Evolutionary conservation across 2,329 filamentous ascomycete species (phyloP).

Genomic region (Aspergillus tamarii): DNA sequence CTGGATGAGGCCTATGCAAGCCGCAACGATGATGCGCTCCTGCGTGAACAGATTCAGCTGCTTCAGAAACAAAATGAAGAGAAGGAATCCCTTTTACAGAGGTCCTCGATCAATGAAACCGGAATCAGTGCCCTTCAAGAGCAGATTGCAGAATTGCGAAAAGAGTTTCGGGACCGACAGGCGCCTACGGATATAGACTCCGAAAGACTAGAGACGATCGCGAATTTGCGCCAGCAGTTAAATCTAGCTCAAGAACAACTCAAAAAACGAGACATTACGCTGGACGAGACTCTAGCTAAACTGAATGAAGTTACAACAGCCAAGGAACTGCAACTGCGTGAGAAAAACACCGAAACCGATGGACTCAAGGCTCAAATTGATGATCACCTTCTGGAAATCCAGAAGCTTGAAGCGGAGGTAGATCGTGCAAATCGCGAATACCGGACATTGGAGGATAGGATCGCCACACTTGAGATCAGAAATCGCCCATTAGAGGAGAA

Average conservation of each 20-base stretch:
- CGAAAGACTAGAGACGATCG: constrained; percentile 36
- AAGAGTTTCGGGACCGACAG: constrained; percentile 32
- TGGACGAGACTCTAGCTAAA: constrained; percentile 38
- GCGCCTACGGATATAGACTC: constrained; percentile 27
- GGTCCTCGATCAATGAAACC: constrained; percentile 23
- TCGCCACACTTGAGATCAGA: constrained; percentile 37
- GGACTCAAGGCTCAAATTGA: constrained; percentile 39
- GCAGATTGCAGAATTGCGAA: constrained; percentile 37
- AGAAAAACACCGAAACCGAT: constrained; percentile 43
- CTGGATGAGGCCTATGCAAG: constrained; percentile 32
- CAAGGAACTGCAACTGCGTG: constrained; percentile 38
- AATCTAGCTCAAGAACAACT: constrained; percentile 37
- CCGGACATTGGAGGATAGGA: constrained; percentile 37
- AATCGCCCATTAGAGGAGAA: constrained; percentile 43
- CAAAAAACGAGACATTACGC: constrained; percentile 36
- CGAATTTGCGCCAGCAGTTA: constrained; percentile 37
- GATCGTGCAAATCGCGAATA: constrained; percentile 38
- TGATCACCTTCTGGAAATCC: constrained; percentile 38
- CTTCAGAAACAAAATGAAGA: constrained; percentile 34
- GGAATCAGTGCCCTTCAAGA: constrained; percentile 32
- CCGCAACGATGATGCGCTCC: constrained; percentile 25
- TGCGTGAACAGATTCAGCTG: constrained; percentile 35
- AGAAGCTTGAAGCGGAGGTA: constrained; percentile 39
- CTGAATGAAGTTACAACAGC: constrained; percentile 36
- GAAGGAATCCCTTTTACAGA: constrained; percentile 27